Conservation (phyloP, 768 basidiomycete genomes). For the Trametes cinnabarina region DNA sequence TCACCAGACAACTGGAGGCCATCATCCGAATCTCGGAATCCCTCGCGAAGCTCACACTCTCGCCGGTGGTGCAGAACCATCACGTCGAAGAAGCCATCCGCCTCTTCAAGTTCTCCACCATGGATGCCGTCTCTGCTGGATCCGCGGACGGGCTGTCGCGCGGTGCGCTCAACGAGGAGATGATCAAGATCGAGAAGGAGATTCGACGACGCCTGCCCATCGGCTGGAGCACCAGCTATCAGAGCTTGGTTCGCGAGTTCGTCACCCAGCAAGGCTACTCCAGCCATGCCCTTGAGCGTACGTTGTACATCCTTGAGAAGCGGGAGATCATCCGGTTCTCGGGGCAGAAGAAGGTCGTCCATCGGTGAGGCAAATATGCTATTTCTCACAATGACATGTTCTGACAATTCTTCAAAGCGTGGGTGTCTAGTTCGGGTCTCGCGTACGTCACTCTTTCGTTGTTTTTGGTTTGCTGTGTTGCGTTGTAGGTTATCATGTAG, state of each 20-base stretch:
- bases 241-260: constrained; percentile 89
- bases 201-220: constrained; percentile 79
- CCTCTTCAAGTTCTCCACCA: constrained; percentile 97
- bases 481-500: constrained; percentile 12
- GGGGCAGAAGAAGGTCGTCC: constrained; percentile 65
- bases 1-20: constrained; percentile 86
- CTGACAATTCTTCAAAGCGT: not conserved
- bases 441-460: not conserved
- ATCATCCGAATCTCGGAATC: constrained; percentile 99
- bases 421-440: not conserved
- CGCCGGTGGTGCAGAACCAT: constrained; percentile 80
- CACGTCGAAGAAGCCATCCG: constrained; percentile 99
- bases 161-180: constrained; percentile 91
- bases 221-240: constrained; percentile 97
- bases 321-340: constrained; percentile 92
- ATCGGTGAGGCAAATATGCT: constrained; percentile 35
- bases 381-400: too few relatives aligned
- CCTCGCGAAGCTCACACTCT: constrained; percentile 89
- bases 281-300: constrained; percentile 86
- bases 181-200: constrained; percentile 86
- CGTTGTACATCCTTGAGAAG: constrained; percentile 90
- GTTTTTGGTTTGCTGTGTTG: constrained; percentile 3
- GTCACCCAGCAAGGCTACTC: constrained; percentile 90
- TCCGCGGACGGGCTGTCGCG: constrained; percentile 90
- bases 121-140: constrained; percentile 97